A percentile compares a stretch with the other conserved stretches of the same genome.
Conservation (phyloP, 2,329 filamentous ascomycete genomes). For the Simplicillium sp. region DNA sequence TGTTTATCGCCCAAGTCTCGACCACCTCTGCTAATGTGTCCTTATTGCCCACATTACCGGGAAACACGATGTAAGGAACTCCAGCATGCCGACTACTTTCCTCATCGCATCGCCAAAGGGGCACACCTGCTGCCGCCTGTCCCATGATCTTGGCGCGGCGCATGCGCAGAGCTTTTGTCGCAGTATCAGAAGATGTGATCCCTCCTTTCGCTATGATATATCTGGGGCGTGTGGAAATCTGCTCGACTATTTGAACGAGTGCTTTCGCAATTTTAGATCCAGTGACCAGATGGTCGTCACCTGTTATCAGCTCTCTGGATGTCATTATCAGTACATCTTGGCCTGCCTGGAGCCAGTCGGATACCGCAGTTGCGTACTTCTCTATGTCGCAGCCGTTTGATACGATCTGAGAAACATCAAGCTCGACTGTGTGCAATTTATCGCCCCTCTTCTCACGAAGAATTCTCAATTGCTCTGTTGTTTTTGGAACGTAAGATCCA, state of each 20-base stretch:
- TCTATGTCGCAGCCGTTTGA: slow-evolving; percentile 4
- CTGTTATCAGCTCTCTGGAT: slow-evolving; percentile 34
- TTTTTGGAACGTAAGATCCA: slow-evolving; percentile 46
- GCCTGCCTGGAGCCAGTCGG: slow-evolving; percentile 23
- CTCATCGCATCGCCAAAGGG: slow-evolving; percentile 48
- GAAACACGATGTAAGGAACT: slow-evolving; percentile 48
- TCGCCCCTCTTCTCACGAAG: slow-evolving; percentile 9
- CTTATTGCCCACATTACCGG: slow-evolving; percentile 45
- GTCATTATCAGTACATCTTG: slow-evolving; percentile 47
- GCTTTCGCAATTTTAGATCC: slow-evolving; percentile 37
- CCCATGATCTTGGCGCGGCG: slow-evolving; percentile 41
- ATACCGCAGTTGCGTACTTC: slow-evolving; percentile 5
- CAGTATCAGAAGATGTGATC: slow-evolving; percentile 49
- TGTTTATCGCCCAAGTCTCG: slow-evolving; percentile 8
- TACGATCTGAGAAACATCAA: slow-evolving; percentile 9
- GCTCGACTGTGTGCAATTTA: slow-evolving; percentile 9
- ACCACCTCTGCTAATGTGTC: slow-evolving; percentile 36
- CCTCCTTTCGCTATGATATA: slow-evolving; percentile 52
- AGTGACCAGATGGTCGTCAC: slow-evolving; percentile 34
- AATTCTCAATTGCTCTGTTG: slow-evolving; percentile 29
- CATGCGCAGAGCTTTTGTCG: slow-evolving; percentile 43
- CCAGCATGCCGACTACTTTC: slow-evolving; percentile 34
- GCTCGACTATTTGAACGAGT: slow-evolving; percentile 34
- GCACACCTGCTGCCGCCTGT: slow-evolving; percentile 46
- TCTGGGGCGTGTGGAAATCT: slow-evolving; percentile 35